Evolutionary conservation across 345 rosid genomes (phyloP), one percentile per base, ranked within the genome.

Genomic region (Salix udensis): DNA sequence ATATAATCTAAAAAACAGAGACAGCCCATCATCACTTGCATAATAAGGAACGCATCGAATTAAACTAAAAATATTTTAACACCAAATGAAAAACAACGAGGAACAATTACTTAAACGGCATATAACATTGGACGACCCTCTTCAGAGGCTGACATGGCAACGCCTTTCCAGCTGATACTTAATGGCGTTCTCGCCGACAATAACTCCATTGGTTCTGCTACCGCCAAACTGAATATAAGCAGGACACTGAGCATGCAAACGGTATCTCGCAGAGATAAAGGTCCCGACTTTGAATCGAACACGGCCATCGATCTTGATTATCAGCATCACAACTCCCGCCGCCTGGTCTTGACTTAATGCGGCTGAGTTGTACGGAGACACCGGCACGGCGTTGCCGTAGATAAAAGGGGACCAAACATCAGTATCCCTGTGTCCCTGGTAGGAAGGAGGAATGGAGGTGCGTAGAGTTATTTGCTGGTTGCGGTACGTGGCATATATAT

Each of bases 231-330:
- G 81, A 30, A 94, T 87, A 62, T 8, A 61, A 14, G 99, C 97
- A 0, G 76, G 84, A 69, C 99, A 96, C 50, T 73, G 72, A 52
- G 85, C 97, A 75, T 89, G 77, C 39, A 96, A 64, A 83, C 88
- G 94, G 70, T 94, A 96, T 60, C 42, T 77, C 0, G 93, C 94
- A 16, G 97, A 80, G 30, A 81, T 79, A 74, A 88, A 84, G 23
- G 90, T 72, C 13, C 98, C 91, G 21, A 92, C 89, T 81, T 94
- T 96, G 89, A 91, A 96, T 72, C 96, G 82, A 50, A 96, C 93
- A 68, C 91, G 91, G 11, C 99, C 99, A 68, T 94, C 97, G 8
- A 91, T 81, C 81, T 88, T 91, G 85, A 96, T 86, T 48, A 71
- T 34, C 53, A 96, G 36, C 48, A 15, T 5, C 9, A 94, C 83